Base-by-base conservation (phyloP, 106 monocot species). In the Dactylorhiza incarnata region DNA sequence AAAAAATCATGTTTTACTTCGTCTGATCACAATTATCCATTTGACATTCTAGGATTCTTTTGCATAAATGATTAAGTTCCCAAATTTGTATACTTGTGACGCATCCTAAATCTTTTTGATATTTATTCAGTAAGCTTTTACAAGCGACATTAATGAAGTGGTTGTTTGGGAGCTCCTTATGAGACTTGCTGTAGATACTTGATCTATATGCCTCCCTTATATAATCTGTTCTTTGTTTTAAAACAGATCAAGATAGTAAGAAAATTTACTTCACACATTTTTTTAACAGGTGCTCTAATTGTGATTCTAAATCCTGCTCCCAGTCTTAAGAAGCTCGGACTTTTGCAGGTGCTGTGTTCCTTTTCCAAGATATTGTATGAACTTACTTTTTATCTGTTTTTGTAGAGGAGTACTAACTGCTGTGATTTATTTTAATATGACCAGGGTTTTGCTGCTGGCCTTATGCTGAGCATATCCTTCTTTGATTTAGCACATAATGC, bases 391-490 rank as follows among this genome's bases (percentile, higher is more conserved):
- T 25, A 29, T 15, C 11, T 43, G 26, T 11, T 55, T 29, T 53
- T 75, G n/a, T 11, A 69, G 71, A 13, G n/a, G 46, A 20, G 20
- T 53, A 3, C 17, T 81, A 71, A 68, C 9, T 7, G 37, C 11
- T 74, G 50, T 65, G 37, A 45, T 79, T 58, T 20, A 46, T 52
- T 77, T 75, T 49, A 37, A 37, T 61, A 45, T 65, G 6, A 59
- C 76, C 80, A 94, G 99, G 99, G 99, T 46, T 99, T 99, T 88
- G 99, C 99, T 71, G 89, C 99, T 80, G 99, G 99, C 7, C 88
- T 99, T 55, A 99, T 99, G 99, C 74, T 99, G 85, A 92, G 94
- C 82, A 94, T 99, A 82, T 99, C 99, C 11, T 99, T 99, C 78
- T 78, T 99, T 15, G 94, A 99, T 85, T 85, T 99, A 88, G 84